Evolutionary conservation across 192 early-diverging fungal genomes (phyloP), one percentile per base, ranked within the genome.

Genomic region (Cetraspora pellucida): DNA sequence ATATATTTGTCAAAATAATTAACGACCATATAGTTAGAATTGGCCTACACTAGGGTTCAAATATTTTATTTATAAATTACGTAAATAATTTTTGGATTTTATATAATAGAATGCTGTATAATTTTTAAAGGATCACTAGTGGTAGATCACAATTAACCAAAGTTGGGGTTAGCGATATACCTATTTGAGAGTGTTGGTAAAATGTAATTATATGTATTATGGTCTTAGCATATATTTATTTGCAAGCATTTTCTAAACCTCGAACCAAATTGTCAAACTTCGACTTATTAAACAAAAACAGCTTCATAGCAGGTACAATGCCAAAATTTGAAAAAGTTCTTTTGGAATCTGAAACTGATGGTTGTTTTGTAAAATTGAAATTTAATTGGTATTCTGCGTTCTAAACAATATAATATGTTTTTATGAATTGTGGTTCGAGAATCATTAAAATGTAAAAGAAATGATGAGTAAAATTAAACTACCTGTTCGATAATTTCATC

Each of bases 321-420:
- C 96, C 96, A 80, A 87, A 89, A n/a, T 97, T 95, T 9, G 89
- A 87, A 79, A 97, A 97, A 2, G 91, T 85, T 58, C 94, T 87
- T 52, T 88, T 84, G 1, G 94, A 90, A 79, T 96, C 96, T 19
- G 93, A 86, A 10, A 84, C 85, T 7, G 89, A 82, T 70, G 88
- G 83, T 30, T 88, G 79, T 28, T 92, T 90, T 1, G 95, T 89
- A 57, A 96, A 88, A 77, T 91, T 88, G 80, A 87, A 98, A 80
- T 98, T 96, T 63, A 93, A 93, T 54, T 87, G 87, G 43, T 91
- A 80, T 44, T 87, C 81, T 0, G 93, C 91, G 82, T 91, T 90
- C 82, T 76, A 61, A n/a, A 31, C 0, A 57, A 27, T 19, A 74
- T 19, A 21, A 44, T 21, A 25, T 11, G 2, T 2, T 44, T 14